Base-by-base conservation (phyloP, 148 eudicot species). In the Nyssa sinensis region DNA sequence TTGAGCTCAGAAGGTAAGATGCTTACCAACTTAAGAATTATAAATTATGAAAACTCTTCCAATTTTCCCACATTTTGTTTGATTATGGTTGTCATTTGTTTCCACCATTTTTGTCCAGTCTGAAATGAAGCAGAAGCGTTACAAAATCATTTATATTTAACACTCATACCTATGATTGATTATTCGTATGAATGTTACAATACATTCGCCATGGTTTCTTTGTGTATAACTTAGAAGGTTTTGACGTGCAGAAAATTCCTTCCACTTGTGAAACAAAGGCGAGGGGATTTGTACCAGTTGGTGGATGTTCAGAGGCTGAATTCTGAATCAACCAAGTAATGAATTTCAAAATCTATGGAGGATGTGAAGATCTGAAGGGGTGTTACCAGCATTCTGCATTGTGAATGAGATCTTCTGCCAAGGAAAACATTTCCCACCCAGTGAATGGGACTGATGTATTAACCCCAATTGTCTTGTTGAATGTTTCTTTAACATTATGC, bases 231-330 rank as follows among this genome's bases (percentile, higher is more conserved):
- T 44, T 44, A n/a, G n/a, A n/a, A n/a, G n/a, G n/a, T n/a, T n/a
- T n/a, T n/a, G n/a, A n/a, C n/a, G n/a, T n/a, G n/a, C 76, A 94
- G 98, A 86, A 87, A 84, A 44, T 88, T 87, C 74, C 97, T 94
- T 27, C 98, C 98, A 41, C 71, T 94, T 31, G 93, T 83, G 86
- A 94, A 91, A 86, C 98, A 94, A 75, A 84, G 97, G 8, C 87
- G 98, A 66, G 98, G 98, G 30, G 98, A 94, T 81, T 88, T 94
- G 59, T 94, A 94, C 82, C 91, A 88, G 82, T 32, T 94, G 76
- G 89, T 89, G 23, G 98, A 94, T 70, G 90, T 94, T 34, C 94
- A 87, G 74, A 86, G 98, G 81, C 73, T 81, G 61, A 79, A 80
- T 59, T 75, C 88, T 19, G 8, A 73, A 75, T 57, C 67, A 67